Evolutionary conservation across 148 eudicot genomes (phyloP), one percentile per base, ranked within the genome.

Genomic region (Salicornia ramosissima): DNA sequence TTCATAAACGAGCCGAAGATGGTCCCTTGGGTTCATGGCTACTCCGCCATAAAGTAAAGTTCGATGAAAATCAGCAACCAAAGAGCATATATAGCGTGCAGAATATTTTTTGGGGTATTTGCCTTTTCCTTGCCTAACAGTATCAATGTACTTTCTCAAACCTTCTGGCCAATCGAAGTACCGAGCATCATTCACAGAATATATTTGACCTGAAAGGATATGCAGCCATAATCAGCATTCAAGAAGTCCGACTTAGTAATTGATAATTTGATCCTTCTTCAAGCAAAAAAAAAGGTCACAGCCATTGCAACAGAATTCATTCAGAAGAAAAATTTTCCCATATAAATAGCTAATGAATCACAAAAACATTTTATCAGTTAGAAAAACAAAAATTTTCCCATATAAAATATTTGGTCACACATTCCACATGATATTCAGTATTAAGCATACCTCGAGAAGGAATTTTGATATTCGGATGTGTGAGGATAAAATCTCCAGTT

Each of bases 141-240:
- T 94, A 80, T 94, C 98, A 19, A 90, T 94, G 58, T 90, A 94
- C 68, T 69, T 67, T 74, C 86, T 88, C 72, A 94, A 86, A 58
- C 99, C 97, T 76, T 88, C 91, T 5, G 99, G 93, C 99, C 97
- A 94, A 80, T 90, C 97, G 42, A 94, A 94, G 80, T 94, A 94
- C 14, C 99, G 90, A 2, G 99, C 97, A 84, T 94, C 99, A 51
- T 94, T 94, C n/a, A 94, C 99, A 13, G 99, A 94, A 80, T 93
- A 94, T 19, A 94, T 94, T 82, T 90, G 99, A 54, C 99, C 98
- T 90, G 91, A 70, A 45, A 87, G 19, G 46, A 64, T 28, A 78
- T 36, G 47, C 46, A 78, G 18, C 40, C 29, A 42, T 54, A 43
- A 47, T 65, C 16, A 56, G 71, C 30, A n/a, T 9, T 53, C 28